Conservation (phyloP, 2,329 filamentous ascomycete genomes). For the Harringtonia lauricola region DNA sequence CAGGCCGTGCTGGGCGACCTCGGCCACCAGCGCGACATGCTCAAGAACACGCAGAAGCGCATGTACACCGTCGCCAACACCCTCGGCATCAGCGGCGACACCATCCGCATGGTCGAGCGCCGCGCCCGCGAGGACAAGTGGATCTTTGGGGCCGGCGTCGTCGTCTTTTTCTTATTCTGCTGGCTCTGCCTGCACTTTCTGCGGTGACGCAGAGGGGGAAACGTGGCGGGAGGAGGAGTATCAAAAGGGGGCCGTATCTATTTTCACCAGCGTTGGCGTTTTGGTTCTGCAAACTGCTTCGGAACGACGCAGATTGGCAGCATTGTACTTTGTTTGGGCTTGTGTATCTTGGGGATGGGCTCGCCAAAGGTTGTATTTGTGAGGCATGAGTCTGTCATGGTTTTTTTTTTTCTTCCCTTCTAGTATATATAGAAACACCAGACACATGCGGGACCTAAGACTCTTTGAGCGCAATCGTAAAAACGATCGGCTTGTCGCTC, state of each 20-base stretch:
- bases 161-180: constrained; percentile 84
- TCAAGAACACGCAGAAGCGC: constrained; percentile 86
- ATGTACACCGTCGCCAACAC: constrained; percentile 93
- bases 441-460: too few species aligned
- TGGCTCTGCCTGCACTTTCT: constrained; percentile 83
- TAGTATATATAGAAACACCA: too few species aligned
- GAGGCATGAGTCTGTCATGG: constrained; percentile 37
- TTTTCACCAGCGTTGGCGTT: constrained; percentile 10
- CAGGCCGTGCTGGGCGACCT: constrained; percentile 84
- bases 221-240: neutral
- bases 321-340: too few species aligned
- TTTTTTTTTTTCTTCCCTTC: too few species aligned
- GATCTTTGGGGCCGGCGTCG: constrained; percentile 84
- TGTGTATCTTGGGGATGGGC: neutral
- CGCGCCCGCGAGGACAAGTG: constrained; percentile 92
- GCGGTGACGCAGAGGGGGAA: constrained; percentile 33
- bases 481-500: constrained; percentile 55
- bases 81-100: constrained; percentile 85
- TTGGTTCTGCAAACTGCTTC: constrained; percentile 21
- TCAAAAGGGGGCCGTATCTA: too few species aligned
- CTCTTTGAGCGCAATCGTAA: constrained; percentile 56
- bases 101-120: constrained; percentile 91
- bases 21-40: constrained; percentile 80
- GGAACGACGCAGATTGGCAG: too few species aligned
- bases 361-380: constrained; percentile 3